These are phyloP conservation scores for Forsythia viridissima DNA, from an alignment of 257 asterid species.

Conservation along the genomic window DNA sequence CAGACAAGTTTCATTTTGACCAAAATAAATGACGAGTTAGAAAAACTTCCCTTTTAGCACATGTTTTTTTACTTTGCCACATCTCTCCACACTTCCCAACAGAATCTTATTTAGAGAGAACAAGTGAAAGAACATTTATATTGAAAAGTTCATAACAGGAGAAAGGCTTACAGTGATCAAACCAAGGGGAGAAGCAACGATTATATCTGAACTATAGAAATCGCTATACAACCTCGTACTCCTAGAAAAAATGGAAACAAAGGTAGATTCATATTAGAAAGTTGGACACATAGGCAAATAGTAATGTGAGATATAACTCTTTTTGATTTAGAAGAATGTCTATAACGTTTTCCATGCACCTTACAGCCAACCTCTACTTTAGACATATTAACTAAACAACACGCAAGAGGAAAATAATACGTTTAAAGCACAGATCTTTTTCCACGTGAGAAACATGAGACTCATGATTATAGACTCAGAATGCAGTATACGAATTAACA, in stretches of 20 bases:
- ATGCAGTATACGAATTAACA: constrained; percentile 8
- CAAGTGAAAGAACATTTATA: constrained; percentile 11
- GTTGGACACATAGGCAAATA: neutral
- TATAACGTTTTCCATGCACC: neutral
- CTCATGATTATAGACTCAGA: neutral
- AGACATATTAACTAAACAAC: neutral
- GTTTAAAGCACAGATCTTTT: neutral
- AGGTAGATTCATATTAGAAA: neutral
- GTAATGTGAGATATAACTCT: neutral
- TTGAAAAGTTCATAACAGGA: constrained; percentile 8
- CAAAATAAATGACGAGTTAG: no score
- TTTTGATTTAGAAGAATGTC: neutral
- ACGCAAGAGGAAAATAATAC: neutral
- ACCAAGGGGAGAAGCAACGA: constrained; percentile 94
- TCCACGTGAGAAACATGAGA: neutral
- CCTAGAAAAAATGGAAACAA: constrained; percentile 40
- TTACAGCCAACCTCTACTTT: neutral
- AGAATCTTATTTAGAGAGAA: constrained; percentile 9
- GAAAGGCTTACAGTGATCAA: constrained; percentile 70
- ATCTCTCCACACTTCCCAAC: constrained; percentile 12
- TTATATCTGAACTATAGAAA: constrained; percentile 87
- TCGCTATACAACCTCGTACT: constrained; percentile 71
- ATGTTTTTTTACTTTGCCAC: constrained; percentile 4
- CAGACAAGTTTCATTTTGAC: no score
- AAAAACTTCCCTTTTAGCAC: neutral